Percentiles rank a stretch among this genome's conserved stretches.
phyloP scores from a whole-genome alignment of 441 rosid genomes.

The Jatropha multifida region DNA sequence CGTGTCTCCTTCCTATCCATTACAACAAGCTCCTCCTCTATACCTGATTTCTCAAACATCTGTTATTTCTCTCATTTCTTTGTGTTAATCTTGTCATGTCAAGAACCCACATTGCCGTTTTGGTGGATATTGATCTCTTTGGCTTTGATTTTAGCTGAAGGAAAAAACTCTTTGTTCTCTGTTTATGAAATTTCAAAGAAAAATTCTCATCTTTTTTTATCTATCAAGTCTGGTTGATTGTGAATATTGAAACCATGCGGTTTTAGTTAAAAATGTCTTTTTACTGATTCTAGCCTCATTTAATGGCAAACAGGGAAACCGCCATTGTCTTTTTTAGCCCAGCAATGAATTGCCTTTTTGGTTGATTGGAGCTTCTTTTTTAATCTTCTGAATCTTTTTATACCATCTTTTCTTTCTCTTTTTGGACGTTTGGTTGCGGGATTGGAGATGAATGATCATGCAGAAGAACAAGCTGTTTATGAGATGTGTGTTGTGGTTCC shows the following conservation, averaged over 20 bases:
- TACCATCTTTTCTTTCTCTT: neutral
- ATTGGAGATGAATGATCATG: slow-evolving; percentile 50
- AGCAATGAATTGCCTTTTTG: neutral
- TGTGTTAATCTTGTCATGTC: neutral
- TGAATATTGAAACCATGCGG: neutral
- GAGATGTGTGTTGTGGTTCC: slow-evolving; percentile 84
- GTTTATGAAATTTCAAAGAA: slow-evolving; percentile 16
- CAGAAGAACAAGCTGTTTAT: slow-evolving; percentile 45
- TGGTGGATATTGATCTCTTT: neutral
- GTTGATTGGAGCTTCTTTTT: neutral
- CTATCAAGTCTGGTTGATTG: slow-evolving; percentile 1
- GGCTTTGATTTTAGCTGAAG: slow-evolving; percentile 14
- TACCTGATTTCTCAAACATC: slow-evolving; percentile 16
- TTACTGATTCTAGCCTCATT: neutral
- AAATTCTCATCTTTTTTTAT: slow-evolving; percentile 7
- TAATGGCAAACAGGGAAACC: neutral
- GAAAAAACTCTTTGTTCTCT: slow-evolving; percentile 17
- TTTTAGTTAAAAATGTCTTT: slow-evolving; percentile 8
- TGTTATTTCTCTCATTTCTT: slow-evolving; percentile 15
- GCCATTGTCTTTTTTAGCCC: neutral
- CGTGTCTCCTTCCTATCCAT: slow-evolving; percentile 22
- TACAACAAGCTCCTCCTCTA: slow-evolving; percentile 5
- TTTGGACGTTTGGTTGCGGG: neutral
- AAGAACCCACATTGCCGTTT: slow-evolving; percentile 8
- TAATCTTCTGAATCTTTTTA: neutral